These are phyloP conservation scores for Fusarium xylarioides DNA, from an alignment of 2,329 filamentous ascomycete genomes.

Conservation along the genomic window DNA sequence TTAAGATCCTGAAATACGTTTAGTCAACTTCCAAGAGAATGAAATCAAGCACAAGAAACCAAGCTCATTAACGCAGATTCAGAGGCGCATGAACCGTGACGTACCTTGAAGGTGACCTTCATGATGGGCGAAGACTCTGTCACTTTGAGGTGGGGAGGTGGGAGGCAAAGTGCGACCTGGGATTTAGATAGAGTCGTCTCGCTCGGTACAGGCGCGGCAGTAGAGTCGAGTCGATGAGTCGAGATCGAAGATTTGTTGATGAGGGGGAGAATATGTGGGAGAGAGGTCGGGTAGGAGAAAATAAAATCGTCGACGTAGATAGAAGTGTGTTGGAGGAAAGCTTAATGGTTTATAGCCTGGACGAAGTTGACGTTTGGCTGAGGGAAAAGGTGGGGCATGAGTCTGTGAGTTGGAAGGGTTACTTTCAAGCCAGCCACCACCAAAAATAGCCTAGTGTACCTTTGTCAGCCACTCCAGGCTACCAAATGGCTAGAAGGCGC, in stretches of 20 bases:
- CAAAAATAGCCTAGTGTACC: constrained; percentile 17
- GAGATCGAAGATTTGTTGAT: not conserved
- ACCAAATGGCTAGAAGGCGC: constrained; percentile 30
- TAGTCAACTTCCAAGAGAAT: constrained; percentile 12
- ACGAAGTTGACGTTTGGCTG: constrained; percentile 33
- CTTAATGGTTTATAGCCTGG: constrained; percentile 10
- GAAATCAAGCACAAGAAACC: not conserved
- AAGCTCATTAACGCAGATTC: not conserved
- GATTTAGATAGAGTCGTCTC: constrained; percentile 20
- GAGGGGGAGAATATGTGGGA: not conserved
- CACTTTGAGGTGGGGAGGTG: constrained; percentile 43
- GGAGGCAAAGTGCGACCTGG: constrained; percentile 32
- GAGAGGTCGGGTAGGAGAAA: constrained; percentile 4
- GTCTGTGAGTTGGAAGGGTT: constrained; percentile 16
- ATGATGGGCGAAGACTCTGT: constrained; percentile 60
- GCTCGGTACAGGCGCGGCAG: constrained; percentile 12
- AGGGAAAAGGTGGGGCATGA: constrained; percentile 24
- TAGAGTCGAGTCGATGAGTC: not conserved
- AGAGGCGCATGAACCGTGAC: constrained; percentile 37
- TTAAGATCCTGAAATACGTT: constrained; percentile 81
- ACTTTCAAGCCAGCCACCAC: constrained; percentile 1
- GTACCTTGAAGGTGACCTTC: constrained; percentile 75
- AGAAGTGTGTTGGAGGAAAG: constrained; percentile 27
- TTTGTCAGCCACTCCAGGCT: constrained; percentile 31
- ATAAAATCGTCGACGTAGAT: constrained; percentile 9